Percentiles rank a stretch among this genome's conserved stretches.
Conservation (phyloP, 2,329 filamentous ascomycete species). For the Pseudogymnoascus sp. region DNA sequence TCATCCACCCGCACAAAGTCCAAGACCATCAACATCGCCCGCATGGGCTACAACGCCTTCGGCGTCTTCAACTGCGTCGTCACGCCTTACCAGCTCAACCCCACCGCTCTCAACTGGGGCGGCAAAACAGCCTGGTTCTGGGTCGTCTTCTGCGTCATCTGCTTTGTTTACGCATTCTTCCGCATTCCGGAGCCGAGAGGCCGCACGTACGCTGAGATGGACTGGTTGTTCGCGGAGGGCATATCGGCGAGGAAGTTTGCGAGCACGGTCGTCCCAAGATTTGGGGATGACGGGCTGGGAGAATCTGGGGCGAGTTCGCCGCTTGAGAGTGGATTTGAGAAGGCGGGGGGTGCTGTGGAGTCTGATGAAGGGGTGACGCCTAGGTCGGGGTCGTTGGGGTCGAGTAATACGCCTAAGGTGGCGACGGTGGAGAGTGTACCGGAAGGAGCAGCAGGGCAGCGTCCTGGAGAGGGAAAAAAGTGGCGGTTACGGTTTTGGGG, state of each 20-base stretch:
- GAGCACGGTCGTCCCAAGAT: not conserved
- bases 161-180: slow-evolving; percentile 73
- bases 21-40: slow-evolving; percentile 27
- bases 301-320: not conserved
- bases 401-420: not conserved
- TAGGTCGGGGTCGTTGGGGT: not conserved
- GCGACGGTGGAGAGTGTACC: not conserved
- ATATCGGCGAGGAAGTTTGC: slow-evolving; percentile 68
- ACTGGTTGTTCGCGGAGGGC: slow-evolving; percentile 67
- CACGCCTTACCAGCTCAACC: slow-evolving; percentile 33
- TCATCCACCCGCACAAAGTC: slow-evolving; percentile 2
- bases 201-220: slow-evolving; percentile 74
- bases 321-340: not conserved
- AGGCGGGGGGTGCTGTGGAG: not conserved
- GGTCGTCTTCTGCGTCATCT: slow-evolving; percentile 68
- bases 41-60: slow-evolving; percentile 26
- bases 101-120: slow-evolving; percentile 32
- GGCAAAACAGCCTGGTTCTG: slow-evolving; percentile 19
- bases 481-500: not conserved
- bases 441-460: not conserved
- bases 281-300: not conserved
- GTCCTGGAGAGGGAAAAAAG: not conserved
- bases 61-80: slow-evolving; percentile 22
- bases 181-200: slow-evolving; percentile 68
- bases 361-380: not conserved